Evolutionary conservation across 2,329 filamentous ascomycete genomes (phyloP), one percentile per base, ranked within the genome.

Genomic region (Didymosphaeria variabile): DNA sequence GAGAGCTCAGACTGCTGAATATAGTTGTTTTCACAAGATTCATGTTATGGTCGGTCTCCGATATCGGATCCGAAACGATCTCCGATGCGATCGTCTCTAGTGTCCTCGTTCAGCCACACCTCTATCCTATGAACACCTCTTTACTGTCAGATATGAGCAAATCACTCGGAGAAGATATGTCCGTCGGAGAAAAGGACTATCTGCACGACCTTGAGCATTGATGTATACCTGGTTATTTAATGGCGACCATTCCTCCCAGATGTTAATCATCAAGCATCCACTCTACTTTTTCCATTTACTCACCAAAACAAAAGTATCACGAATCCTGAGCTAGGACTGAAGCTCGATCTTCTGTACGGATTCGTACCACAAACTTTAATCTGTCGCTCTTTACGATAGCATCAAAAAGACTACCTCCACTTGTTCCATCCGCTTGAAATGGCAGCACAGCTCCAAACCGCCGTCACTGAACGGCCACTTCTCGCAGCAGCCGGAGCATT

Each of bases 51-150:
- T 26, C 23, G 23, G 34, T 19, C 15, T 42, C 23, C 34, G 17
- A 45, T 23, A 23, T 44, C 52, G 52, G 40, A 34, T 32, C 52
- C 40, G 52, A 45, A 12, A 15, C n/a, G 15, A 55, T 55, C 17
- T 55, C 52, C 52, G 52, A 29, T 9, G 15, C 17, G 26, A 21
- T 15, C 17, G 19, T 32, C 26, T 32, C 21, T 34, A 5, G 40
- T 34, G 17, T 44, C 10, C 15, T 44, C 12, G 47, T 7, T 7
- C 19, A 21, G 31, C 29, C 29, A 21, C 31, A 17, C 29, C 8
- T 34, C n/a, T n/a, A 36, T 36, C 26, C 10, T 51, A 31, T 47
- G 23, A 17, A 21, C 21, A n/a, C 12, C 21, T 36, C n/a, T 21
- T 12, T 6, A 13, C 8, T 21, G 2, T 5, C 5, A 34, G 42